Base-by-base conservation (phyloP, 1,139 yeast genomes). In the Saccharomycopsis phalli region DNA sequence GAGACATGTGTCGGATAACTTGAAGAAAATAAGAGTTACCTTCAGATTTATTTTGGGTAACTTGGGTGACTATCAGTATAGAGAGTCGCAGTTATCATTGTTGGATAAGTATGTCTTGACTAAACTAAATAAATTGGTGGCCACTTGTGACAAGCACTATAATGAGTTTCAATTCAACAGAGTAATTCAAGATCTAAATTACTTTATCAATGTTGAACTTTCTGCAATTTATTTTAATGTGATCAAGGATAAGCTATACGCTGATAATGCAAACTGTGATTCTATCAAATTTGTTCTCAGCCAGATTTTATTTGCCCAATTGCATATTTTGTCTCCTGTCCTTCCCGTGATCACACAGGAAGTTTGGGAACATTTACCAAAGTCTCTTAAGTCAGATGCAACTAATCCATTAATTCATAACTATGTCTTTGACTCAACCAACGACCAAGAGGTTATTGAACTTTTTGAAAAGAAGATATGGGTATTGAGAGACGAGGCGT, bases 211-310 rank as follows among this genome's bases (percentile, higher is more conserved):
- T 54, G 71, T 74, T 17, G 76, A 76, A 18, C 67, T 88, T 44
- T 84, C 95, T 30, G 75, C 97, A 0, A 66, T 81, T 35, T 91
- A 91, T 58, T 87, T 91, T 58, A 95, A 87, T 54, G 70, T 84
- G 29, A 74, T 82, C 37, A 93, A 91, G 55, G 98, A 91, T 54
- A 66, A 82, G 41, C 67, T 91, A 18, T 91, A 91, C 57, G 82
- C 95, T 0, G 94, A 82, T 49, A 52, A 59, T 0, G 38, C 53
- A 1, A 68, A 74, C 27, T 71, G 97, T 47, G 65, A 71, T 45
- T 70, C 81, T 3, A 76, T 81, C 3, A 94, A 83, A 56, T 77
- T 82, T 7, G 94, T 82, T 0, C 65, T 93, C 40, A 58, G 63
- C 31, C 72, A 80, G 49, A 64, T 84, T 11, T 61, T 87, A 27